Evolutionary conservation across 2,329 filamentous ascomycete species (phyloP).

Genomic region (Aureobasidium melanogenum): DNA sequence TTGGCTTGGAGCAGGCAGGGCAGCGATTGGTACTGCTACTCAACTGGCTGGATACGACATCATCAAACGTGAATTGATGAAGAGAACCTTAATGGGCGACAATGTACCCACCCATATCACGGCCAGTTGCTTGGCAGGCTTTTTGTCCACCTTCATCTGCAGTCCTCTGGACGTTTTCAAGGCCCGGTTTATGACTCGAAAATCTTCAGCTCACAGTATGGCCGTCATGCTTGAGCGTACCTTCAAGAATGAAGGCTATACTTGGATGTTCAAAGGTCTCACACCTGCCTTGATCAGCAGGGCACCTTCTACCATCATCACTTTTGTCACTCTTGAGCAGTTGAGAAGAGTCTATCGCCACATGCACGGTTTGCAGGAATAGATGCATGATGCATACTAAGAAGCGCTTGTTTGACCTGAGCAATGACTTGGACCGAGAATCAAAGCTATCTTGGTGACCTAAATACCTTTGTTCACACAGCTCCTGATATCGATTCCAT

Average conservation of each 20-base stretch:
- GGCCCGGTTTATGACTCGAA: slow-evolving; percentile 18
- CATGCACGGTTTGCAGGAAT: slow-evolving; percentile 14
- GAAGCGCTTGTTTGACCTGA: background rate
- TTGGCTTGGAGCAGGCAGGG: slow-evolving; percentile 17
- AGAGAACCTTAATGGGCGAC: slow-evolving; percentile 16
- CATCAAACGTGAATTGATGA: slow-evolving; percentile 19
- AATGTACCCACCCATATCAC: slow-evolving; percentile 17
- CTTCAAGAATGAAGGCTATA: slow-evolving; percentile 16
- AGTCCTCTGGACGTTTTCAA: slow-evolving; percentile 20
- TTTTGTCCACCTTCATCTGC: slow-evolving; percentile 20
- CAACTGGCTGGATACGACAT: slow-evolving; percentile 20
- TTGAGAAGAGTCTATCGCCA: slow-evolving; percentile 14
- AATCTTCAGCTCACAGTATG: slow-evolving; percentile 14
- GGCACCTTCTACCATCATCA: slow-evolving; percentile 18
- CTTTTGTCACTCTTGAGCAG: slow-evolving; percentile 16
- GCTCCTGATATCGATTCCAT: background rate
- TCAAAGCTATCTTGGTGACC: background rate
- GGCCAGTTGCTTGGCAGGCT: slow-evolving; percentile 18
- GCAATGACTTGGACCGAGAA: background rate
- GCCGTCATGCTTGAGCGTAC: slow-evolving; percentile 14
- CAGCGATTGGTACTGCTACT: slow-evolving; percentile 17
- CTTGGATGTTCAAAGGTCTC: slow-evolving; percentile 19
- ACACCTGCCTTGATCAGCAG: slow-evolving; percentile 19
- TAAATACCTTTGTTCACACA: background rate
- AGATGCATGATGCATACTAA: background rate